A percentile compares a stretch with the other conserved stretches of the same genome.
These are phyloP conservation scores for Acanthamoeba healyi DNA, from an alignment of 208 protist species.

Conservation along the genomic window DNA sequence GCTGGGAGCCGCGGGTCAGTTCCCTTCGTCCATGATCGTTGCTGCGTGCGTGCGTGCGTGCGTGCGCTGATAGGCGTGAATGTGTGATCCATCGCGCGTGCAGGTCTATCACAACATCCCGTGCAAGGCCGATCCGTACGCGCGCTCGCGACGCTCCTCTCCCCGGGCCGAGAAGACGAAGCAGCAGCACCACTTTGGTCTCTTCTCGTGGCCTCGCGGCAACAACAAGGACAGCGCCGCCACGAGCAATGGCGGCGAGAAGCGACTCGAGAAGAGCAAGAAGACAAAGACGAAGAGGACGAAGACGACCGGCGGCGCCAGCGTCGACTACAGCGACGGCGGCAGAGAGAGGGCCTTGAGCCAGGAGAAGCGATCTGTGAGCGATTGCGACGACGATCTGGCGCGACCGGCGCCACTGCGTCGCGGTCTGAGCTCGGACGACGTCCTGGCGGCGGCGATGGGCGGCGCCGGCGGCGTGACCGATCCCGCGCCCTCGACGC, in stretches of 20 bases:
- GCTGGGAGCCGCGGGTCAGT: slow-evolving; percentile 2
- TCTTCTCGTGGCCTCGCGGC: slow-evolving; percentile 7
- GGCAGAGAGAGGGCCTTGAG: too few species aligned
- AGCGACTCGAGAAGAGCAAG: neutral
- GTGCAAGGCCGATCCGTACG: neutral
- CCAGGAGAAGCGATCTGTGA: neutral
- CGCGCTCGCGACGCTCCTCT: neutral
- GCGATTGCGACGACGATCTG: neutral
- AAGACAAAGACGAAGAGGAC: neutral
- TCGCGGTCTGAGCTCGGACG: neutral
- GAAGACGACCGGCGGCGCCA: too few species aligned
- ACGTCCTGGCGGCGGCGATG: neutral
- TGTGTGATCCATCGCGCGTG: too few species aligned
- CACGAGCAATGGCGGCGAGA: too few species aligned
- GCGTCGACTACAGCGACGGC: neutral
- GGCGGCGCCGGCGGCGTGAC: neutral
- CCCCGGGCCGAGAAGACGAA: neutral
- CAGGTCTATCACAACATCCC: slow-evolving; percentile 22
- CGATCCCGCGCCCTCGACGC: neutral
- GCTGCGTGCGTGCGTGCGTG: too few species aligned
- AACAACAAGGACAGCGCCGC: too few species aligned
- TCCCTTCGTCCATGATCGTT: neutral
- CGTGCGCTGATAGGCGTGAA: too few species aligned
- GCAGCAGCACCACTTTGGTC: neutral
- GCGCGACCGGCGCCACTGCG: neutral